These are phyloP conservation scores for Cucurbita argyrosperma DNA, from an alignment of 306 rosid species.

Conservation along the genomic window DNA sequence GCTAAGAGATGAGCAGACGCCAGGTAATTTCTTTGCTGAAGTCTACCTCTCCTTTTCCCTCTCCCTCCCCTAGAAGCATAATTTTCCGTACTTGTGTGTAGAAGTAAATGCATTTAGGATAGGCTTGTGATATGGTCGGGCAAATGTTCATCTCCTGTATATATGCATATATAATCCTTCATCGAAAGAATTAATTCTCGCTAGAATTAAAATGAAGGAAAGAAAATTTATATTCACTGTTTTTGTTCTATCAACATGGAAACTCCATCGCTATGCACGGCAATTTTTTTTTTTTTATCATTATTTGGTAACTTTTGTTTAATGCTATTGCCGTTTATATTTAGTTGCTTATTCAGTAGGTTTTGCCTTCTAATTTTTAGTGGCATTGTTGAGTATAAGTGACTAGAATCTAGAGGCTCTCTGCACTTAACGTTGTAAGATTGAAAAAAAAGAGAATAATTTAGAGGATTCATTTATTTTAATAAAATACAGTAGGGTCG, in stretches of 20 bases:
- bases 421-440: not conserved
- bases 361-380: not conserved
- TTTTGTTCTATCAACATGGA: not conserved
- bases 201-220: not conserved
- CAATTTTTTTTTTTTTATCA: not conserved
- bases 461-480: not conserved
- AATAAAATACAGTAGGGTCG: not conserved
- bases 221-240: not conserved
- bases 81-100: not conserved
- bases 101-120: not conserved
- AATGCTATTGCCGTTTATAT: not conserved
- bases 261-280: not conserved
- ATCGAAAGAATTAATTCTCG: not conserved
- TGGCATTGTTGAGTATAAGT: not conserved
- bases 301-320: not conserved
- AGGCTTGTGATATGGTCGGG: not conserved
- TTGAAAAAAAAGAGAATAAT: too few relatives aligned
- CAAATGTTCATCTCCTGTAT: not conserved
- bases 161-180: not conserved
- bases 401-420: not conserved
- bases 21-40: not conserved
- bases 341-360: not conserved
- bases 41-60: not conserved
- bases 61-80: not conserved
- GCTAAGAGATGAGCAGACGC: not conserved